phyloP scores from a whole-genome alignment of 768 basidiomycete genomes.

The Plicaturopsis crispa region DNA sequence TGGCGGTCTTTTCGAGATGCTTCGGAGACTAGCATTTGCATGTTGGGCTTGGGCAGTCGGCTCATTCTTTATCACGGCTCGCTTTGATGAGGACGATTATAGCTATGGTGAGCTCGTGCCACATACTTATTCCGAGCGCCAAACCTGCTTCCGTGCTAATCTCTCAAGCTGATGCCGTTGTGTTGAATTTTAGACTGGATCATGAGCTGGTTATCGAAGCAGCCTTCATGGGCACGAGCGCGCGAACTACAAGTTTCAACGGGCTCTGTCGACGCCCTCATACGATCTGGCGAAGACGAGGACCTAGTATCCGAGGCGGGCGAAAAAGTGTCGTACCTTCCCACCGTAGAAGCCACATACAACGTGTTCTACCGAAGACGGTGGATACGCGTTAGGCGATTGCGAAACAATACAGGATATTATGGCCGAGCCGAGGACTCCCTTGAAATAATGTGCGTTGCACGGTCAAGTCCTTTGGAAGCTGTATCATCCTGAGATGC shows the following conservation, averaged over 20 bases:
- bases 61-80: conserved; percentile 42
- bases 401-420: conserved; percentile 23
- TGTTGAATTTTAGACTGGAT: conserved; percentile 63
- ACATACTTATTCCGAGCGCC: no score
- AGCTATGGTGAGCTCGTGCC: no score
- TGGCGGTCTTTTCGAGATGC: conserved; percentile 44
- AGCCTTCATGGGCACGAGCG: conserved; percentile 49
- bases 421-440: conserved; percentile 28
- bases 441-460: conserved; percentile 34
- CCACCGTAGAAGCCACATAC: conserved; percentile 30
- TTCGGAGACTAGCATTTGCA: conserved; percentile 29
- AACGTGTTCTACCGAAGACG: conserved; percentile 39
- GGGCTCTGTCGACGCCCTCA: not conserved
- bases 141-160: no score
- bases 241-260: conserved; percentile 11
- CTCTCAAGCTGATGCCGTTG: no score
- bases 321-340: conserved; percentile 35
- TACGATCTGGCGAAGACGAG: conserved; percentile 25
- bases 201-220: conserved; percentile 48
- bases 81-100: conserved; percentile 41
- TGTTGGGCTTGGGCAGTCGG: conserved; percentile 29
- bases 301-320: conserved; percentile 15
- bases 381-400: conserved; percentile 22
- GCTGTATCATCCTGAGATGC: not conserved
- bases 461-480: no score